Base-by-base conservation (phyloP, 139 green algal species). In the Eudorina sp. region DNA sequence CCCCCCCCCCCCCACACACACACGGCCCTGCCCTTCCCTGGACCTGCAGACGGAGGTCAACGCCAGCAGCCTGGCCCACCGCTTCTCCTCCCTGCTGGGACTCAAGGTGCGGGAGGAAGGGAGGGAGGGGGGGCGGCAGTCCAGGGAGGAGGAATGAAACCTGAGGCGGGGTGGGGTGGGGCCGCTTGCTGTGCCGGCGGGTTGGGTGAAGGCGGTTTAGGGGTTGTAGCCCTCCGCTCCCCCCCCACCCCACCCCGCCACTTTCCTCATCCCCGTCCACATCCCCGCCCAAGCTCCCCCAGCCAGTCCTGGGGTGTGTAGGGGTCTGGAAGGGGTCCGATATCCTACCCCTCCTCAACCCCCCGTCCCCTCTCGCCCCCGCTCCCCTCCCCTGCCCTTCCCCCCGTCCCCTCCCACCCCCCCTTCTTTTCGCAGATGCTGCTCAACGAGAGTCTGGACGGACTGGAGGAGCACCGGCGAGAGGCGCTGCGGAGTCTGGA, bases 21-120 rank as follows among this genome's bases (percentile, higher is more conserved):
- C n/a, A n/a, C n/a, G n/a, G n/a, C n/a, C 70, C 6, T 21, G 7
- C 41, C 16, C 45, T 29, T 31, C 29, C 45, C 73, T 45, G 29
- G 16, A 43, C 64, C n/a, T n/a, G 13, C 60, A 86, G 80, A 77
- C 75, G 11, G 62, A 86, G 19, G 69, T 90, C 36, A 91, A 91
- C 45, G 93, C 94, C n/a, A 91, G 86, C 7, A 92, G 72, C 85
- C 75, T 97, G 23, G 91, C 91, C 0, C 75, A 88, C n/a, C 90
- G 82, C 70, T 96, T 97, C 85, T 60, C 31, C 21, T 85, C 90
- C 40, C 73, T 96, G n/a, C 64, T 60, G 2, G 93, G 94, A 9
- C 90, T 97, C 46, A 88, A 96, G 88, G 55, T 83, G 29, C 19
- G 79, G 29, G 25, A 76, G 31, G n/a, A 51, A n/a, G 68, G 36